Percentiles rank a stretch among this genome's conserved stretches.
Evolutionary conservation across 2,329 filamentous ascomycete species (phyloP).

Genomic region (Fusarium tricinctum): DNA sequence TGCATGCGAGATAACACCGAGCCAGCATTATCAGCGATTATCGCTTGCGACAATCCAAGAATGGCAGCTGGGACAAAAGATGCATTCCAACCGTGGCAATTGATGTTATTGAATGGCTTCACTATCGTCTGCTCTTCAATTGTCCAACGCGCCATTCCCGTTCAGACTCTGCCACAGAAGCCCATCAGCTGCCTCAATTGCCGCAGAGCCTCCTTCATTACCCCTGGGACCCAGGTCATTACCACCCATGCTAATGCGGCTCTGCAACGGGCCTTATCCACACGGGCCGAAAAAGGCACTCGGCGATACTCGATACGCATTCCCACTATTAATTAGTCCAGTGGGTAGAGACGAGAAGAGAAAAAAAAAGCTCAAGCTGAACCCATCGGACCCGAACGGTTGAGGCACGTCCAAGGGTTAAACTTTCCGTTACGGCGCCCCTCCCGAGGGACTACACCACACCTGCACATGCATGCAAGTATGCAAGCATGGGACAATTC

Average conservation of each 20-base stretch:
- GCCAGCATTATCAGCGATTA: not conserved
- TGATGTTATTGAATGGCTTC: not conserved
- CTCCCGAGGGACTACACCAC: not conserved
- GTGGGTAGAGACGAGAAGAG: not conserved
- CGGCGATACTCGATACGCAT: conserved; percentile 32
- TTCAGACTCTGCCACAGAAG: not conserved
- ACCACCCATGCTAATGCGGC: conserved; percentile 33
- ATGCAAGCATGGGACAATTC: conserved; percentile 8
- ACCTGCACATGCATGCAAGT: not conserved
- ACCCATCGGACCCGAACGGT: conserved; percentile 30
- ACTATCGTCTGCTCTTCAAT: not conserved
- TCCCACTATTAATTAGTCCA: conserved; percentile 20
- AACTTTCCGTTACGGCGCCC: conserved; percentile 24
- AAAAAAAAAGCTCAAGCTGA: conserved; percentile 1
- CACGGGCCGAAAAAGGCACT: conserved; percentile 36
- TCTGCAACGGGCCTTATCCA: conserved; percentile 37
- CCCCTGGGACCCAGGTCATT: conserved; percentile 26
- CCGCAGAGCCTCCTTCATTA: conserved; percentile 27
- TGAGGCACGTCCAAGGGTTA: conserved; percentile 12
- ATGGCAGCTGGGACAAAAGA: not conserved
- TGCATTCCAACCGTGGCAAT: not conserved
- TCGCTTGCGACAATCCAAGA: conserved; percentile 11
- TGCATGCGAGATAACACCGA: conserved; percentile 32
- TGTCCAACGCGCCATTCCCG: not conserved
- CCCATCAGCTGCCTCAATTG: not conserved